phyloP scores from a whole-genome alignment of 805 yeast species.

The Starmerella vitae region DNA sequence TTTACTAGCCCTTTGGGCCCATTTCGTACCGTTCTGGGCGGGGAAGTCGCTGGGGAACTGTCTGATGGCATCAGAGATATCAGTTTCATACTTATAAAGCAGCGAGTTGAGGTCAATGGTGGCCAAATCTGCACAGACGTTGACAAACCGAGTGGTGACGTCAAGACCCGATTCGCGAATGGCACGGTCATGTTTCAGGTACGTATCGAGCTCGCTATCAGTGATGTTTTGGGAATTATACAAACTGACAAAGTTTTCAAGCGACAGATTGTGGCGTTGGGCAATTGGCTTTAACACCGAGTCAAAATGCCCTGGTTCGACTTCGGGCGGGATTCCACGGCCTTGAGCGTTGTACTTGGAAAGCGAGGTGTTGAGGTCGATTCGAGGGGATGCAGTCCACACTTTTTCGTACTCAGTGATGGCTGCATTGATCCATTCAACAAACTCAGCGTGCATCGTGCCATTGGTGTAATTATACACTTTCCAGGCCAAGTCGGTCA shows the following conservation, averaged over 20 bases:
- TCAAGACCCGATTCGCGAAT: slow-evolving; percentile 96
- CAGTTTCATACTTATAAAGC: slow-evolving; percentile 78
- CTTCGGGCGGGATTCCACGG: slow-evolving; percentile 90
- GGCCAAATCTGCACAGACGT: slow-evolving; percentile 75
- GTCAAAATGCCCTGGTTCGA: slow-evolving; percentile 79
- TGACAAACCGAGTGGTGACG: slow-evolving; percentile 80
- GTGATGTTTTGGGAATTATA: slow-evolving; percentile 54
- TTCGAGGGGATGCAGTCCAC: slow-evolving; percentile 66
- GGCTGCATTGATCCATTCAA: slow-evolving; percentile 62
- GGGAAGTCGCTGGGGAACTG: slow-evolving; percentile 41
- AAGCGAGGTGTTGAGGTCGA: slow-evolving; percentile 58
- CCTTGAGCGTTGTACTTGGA: slow-evolving; percentile 89
- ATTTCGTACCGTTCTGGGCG: slow-evolving; percentile 37
- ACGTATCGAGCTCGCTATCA: slow-evolving; percentile 75
- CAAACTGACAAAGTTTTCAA: slow-evolving; percentile 50
- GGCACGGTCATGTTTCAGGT: slow-evolving; percentile 82
- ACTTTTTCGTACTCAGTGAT: slow-evolving; percentile 72
- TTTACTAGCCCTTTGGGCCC: slow-evolving; percentile 43
- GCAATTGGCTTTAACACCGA: slow-evolving; percentile 57
- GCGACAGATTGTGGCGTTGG: slow-evolving; percentile 40
- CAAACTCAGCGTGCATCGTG: slow-evolving; percentile 35
- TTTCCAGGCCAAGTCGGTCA: slow-evolving; percentile 78
- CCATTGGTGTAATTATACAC: slow-evolving; percentile 25
- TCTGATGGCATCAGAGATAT: slow-evolving; percentile 53
- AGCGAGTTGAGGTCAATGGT: slow-evolving; percentile 81